Conservation (phyloP, 1,284 basidiomycete species). For the Ustilago cynodontis region DNA sequence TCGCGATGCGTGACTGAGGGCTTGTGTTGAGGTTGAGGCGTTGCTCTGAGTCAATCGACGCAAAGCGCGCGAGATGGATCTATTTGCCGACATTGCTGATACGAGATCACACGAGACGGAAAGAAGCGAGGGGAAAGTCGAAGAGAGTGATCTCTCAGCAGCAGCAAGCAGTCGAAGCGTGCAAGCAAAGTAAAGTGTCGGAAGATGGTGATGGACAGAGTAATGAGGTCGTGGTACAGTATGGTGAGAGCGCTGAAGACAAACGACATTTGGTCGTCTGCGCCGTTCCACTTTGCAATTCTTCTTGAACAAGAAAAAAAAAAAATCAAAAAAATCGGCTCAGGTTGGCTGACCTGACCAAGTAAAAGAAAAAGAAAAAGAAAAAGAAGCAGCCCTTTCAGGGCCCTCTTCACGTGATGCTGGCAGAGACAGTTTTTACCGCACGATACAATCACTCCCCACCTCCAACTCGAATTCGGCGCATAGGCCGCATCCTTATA, state of each 20-base stretch:
- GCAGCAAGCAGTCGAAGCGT: not conserved
- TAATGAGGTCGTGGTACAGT: not conserved
- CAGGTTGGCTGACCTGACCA: not conserved
- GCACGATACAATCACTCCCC: slow-evolving; percentile 24
- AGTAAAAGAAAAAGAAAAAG: not conserved
- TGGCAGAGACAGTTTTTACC: slow-evolving; percentile 12
- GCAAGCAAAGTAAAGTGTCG: too few relatives aligned
- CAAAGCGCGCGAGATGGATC: slow-evolving; percentile 10
- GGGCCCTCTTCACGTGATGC: slow-evolving; percentile 42
- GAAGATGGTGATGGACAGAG: too few relatives aligned
- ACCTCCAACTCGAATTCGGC: slow-evolving; percentile 6
- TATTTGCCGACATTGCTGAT: slow-evolving; percentile 31
- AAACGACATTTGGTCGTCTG: slow-evolving; percentile 34
- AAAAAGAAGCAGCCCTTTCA: not conserved
- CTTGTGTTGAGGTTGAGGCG: slow-evolving; percentile 33
- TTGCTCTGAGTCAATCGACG: slow-evolving; percentile 22
- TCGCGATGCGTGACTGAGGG: slow-evolving; percentile 15
- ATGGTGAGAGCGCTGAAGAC: not conserved
- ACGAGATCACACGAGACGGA: not conserved
- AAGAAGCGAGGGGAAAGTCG: not conserved
- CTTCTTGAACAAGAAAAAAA: not conserved
- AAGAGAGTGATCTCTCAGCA: too few relatives aligned
- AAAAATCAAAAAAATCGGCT: slow-evolving; percentile 9
- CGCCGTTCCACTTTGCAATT: slow-evolving; percentile 7
- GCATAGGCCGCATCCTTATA: not conserved